Base-by-base conservation (phyloP, 2,329 filamentous ascomycete species). In the Diaporthe sp. region DNA sequence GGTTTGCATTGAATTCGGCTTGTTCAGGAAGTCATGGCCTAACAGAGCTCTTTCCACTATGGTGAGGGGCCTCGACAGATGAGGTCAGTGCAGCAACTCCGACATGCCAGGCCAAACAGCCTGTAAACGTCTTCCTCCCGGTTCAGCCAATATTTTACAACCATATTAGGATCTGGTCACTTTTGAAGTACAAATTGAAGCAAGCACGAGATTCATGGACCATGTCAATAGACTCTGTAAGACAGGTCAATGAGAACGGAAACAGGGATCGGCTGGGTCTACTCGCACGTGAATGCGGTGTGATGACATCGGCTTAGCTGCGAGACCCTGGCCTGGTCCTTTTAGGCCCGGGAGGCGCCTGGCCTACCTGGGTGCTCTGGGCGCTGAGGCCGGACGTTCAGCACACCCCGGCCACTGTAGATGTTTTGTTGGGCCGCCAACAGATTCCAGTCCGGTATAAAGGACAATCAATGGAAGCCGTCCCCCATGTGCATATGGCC, bases 351-450 rank as follows among this genome's bases (percentile, higher is more conserved):
- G 60, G 65, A 39, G 19, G 57, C 55, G n/a, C 22, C 57, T 62
- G 37, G n/a, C 10, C 31, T 49, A 22, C 15, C 15, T 39, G 6
- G 46, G 65, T 39, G 65, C n/a, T 39, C 31, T 55, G 37, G 46
- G 42, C 49, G 15, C 65, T 70, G 31, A 49, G 22, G 34, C 34
- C 34, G n/a, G 65, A 4, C 28, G 46, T 39, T 34, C 72, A 61
- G 71, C 72, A 46, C 42, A 57, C 58, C 46, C 62, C 46, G 31
- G 72, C 46, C 72, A 12, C 58, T 68, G 51, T 46, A 42, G 49
- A 58, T 39, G 53, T 37, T 71, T 75, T 75, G 73, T 75, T 75
- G 73, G 53, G 65, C 34, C 53, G 25, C 72, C 71, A 74, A 73
- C 60, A 76, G 51, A 60, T 73, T n/a, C n/a, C 22, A 37, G 71